Base-by-base conservation (phyloP, 805 yeast genomes). In the Peterozyma toletana region DNA sequence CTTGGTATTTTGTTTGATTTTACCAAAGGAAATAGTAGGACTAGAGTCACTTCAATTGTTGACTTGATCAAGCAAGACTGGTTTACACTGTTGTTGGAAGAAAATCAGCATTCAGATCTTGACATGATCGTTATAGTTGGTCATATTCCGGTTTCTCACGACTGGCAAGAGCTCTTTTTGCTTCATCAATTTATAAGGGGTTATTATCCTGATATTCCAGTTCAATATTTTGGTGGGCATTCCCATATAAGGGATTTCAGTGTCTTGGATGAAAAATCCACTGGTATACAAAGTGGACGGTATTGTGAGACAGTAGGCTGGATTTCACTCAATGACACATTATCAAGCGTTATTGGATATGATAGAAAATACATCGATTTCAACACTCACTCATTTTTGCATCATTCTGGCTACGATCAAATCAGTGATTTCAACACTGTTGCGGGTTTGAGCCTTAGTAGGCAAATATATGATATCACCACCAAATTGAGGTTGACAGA, bases 261-360 rank as follows among this genome's bases (percentile, higher is more conserved):
- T 7, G 66, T 77, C 3, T 68, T 80, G 41, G 98, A 91, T 55
- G 63, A 68, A 2, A 66, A 64, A 40, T 74, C 90, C 18, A 78
- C 86, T 0, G 96, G 83, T 0, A 62, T 91, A n/a, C 96, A 91
- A 64, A 86, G 96, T 57, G 98, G 98, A 0, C 69, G 96, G 40
- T 91, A 86, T 58, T 78, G 95, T 56, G 98, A 91, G 58, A 91
- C 98, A 0, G 75, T 86, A n/a, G 98, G 98, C 0, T 91, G 89
- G 73, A 61, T 84, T 11, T 78, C 95, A 21, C 64, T 88, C 17
- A 67, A 72, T 47, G 41, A 59, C 29, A 48, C 64, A 40, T 33
- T 42, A 37, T 11, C 15, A 16, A 45, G 48, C 3, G 46, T 48
- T 6, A 50, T 50, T 18, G 53, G 6, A 43, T 41, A 75, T 54